Evolutionary conservation across 495 filamentous ascomycete genomes (phyloP).

Genomic region (Penicillium paxilli): DNA sequence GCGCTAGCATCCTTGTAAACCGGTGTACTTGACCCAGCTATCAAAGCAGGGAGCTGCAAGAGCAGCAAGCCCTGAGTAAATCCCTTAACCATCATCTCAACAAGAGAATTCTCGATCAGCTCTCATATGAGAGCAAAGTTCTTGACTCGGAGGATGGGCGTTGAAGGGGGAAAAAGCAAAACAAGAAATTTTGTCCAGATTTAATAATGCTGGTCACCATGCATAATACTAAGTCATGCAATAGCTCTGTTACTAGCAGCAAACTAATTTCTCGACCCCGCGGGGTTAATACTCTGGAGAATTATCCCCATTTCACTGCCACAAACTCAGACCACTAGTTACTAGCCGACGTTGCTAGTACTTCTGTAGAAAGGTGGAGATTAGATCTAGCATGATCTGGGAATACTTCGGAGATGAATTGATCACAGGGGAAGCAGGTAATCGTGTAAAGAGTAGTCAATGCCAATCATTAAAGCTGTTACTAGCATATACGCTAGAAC

Average conservation of each 20-base stretch:
- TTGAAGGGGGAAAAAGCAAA: background rate
- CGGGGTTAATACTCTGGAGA: slow-evolving; percentile 1
- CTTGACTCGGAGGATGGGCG: no score
- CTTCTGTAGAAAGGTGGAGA: slow-evolving; percentile 4
- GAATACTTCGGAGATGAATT: slow-evolving; percentile 12
- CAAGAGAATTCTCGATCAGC: background rate
- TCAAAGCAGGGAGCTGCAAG: slow-evolving; percentile 26
- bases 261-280: slow-evolving; percentile 4
- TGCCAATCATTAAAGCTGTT: no score
- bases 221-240: slow-evolving; percentile 6
- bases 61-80: slow-evolving; percentile 32
- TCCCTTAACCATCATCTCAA: slow-evolving; percentile 25
- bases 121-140: background rate
- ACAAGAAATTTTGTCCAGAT: background rate
- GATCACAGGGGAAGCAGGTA: background rate
- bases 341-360: no score
- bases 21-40: slow-evolving; percentile 18
- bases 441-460: background rate
- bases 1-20: slow-evolving; percentile 64
- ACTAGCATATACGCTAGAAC: slow-evolving; percentile 11
- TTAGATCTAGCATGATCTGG: slow-evolving; percentile 1
- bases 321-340: background rate
- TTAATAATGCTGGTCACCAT: background rate
- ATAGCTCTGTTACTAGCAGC: background rate
- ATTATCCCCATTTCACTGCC: background rate